Evolutionary conservation across 2,329 filamentous ascomycete genomes (phyloP), one percentile per base, ranked within the genome.

Genomic region (Seiridium unicorne): DNA sequence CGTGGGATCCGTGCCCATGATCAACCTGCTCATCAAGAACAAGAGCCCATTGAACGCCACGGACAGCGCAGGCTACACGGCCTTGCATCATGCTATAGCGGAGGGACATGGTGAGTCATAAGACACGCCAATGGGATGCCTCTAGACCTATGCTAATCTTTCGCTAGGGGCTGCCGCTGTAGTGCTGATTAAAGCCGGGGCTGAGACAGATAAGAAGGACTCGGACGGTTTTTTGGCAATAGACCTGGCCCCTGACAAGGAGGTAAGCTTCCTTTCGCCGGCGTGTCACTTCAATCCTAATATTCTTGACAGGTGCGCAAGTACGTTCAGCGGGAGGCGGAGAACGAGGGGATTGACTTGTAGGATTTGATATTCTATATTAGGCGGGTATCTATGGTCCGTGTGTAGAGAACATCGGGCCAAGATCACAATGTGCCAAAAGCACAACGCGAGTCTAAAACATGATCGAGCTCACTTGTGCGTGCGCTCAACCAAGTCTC

Each of bases 401-500:
- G 4, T 31, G n/a, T 31, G 11, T 13, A 36, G 49, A 36, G 10
- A 35, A 51, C 32, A 38, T 26, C 18, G 18, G 18, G 18, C 18
- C 18, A 26, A 2, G 18, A 26, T 26, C 38, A 13, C 38, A 42
- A 7, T 13, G 38, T 42, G 38, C 7, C 5, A 32, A 38, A 38
- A 34, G 8, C 11, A 13, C 32, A 51, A n/a, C 49, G 49, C 7
- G 32, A 38, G 49, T 38, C 49, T 51, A 51, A 11, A 44, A 35
- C 49, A 18, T 51, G 55, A 6, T 32, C 60, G 32, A 44, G 18
- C 62, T 79, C 74, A 90, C 76, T 87, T 89, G 71, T 93, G 86
- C 60, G 92, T 94, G 71, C 89, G 87, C 77, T 96, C 91, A 54
- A 96, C 90, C 73, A 99, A 77, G 72, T 98, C 94, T 65, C 92